A percentile compares a stretch with the other conserved stretches of the same genome.
Conservation (phyloP, 192 early-diverging fungal genomes). For the Gonapodya prolifera region DNA sequence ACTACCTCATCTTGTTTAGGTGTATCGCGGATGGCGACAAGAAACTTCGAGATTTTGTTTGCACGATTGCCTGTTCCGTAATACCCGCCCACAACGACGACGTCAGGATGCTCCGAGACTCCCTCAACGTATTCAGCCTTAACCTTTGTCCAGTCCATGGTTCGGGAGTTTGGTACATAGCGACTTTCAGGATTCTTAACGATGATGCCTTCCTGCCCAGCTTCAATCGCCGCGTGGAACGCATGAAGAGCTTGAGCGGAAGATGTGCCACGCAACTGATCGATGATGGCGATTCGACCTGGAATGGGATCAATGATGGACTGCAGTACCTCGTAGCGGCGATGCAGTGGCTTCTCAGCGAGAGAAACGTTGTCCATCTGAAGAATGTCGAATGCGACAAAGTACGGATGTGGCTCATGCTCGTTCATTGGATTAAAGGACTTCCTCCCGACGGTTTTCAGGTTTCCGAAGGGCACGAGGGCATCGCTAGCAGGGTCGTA, state of each 20-base stretch:
- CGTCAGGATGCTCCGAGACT: neutral
- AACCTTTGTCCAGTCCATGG: neutral
- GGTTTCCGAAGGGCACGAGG: neutral
- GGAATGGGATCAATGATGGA: neutral
- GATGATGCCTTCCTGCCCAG: neutral
- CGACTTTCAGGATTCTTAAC: neutral
- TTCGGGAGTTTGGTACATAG: neutral
- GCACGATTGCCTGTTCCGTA: neutral
- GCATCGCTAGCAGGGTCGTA: neutral
- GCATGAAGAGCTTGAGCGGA: neutral
- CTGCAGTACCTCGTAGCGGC: slow-evolving; percentile 1
- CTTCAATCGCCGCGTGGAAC: neutral
- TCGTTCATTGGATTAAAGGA: neutral
- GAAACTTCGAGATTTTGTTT: neutral
- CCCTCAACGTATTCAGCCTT: slow-evolving; percentile 2
- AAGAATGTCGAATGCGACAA: neutral
- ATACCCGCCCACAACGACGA: neutral
- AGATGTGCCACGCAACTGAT: neutral
- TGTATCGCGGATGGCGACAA: neutral
- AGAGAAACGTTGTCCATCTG: neutral
- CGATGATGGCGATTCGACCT: neutral
- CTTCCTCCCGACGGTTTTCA: neutral
- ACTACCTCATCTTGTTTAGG: neutral
- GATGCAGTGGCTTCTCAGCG: neutral
- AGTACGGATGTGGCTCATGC: neutral